Conservation (phyloP, 768 basidiomycete genomes). For the Porphyrellus cyaneotinctus region DNA sequence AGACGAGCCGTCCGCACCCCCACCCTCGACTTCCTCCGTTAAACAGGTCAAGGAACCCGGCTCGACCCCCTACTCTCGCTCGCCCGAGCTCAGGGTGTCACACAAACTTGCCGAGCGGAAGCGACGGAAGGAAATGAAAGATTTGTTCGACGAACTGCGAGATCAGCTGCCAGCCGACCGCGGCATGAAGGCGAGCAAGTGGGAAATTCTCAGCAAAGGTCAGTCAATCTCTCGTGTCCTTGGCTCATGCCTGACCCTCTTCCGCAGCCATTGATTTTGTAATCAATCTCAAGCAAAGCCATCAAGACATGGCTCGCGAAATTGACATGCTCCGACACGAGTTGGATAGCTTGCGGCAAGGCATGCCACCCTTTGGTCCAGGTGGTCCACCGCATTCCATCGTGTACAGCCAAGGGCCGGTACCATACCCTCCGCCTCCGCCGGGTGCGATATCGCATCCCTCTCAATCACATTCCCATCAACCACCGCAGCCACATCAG, state of each 20-base stretch:
- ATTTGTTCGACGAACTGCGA: slow-evolving; percentile 92
- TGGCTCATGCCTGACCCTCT: slow-evolving; percentile 1
- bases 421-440: slow-evolving; percentile 44
- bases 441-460: slow-evolving; percentile 44
- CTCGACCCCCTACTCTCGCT: slow-evolving; percentile 87
- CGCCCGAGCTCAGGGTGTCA: slow-evolving; percentile 89
- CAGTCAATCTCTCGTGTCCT: slow-evolving; percentile 13
- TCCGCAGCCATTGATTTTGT: slow-evolving; percentile 84
- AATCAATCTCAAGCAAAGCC: slow-evolving; percentile 65
- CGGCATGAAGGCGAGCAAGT: slow-evolving; percentile 96
- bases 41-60: slow-evolving; percentile 47
- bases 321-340: slow-evolving; percentile 77
- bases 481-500: slow-evolving; percentile 27
- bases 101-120: slow-evolving; percentile 98
- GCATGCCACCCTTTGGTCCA: slow-evolving; percentile 49
- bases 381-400: slow-evolving; percentile 45
- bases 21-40: slow-evolving; percentile 30
- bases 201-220: slow-evolving; percentile 99
- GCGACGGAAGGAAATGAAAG: slow-evolving; percentile 98
- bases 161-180: slow-evolving; percentile 90
- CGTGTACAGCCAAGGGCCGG: slow-evolving; percentile 50
- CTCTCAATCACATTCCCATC: slow-evolving; percentile 32
- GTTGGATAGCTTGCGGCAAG: slow-evolving; percentile 58
- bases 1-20: slow-evolving; percentile 42
- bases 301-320: slow-evolving; percentile 75